Base-by-base conservation (phyloP, 78 protist genomes). In the Isochrysis galbana region DNA sequence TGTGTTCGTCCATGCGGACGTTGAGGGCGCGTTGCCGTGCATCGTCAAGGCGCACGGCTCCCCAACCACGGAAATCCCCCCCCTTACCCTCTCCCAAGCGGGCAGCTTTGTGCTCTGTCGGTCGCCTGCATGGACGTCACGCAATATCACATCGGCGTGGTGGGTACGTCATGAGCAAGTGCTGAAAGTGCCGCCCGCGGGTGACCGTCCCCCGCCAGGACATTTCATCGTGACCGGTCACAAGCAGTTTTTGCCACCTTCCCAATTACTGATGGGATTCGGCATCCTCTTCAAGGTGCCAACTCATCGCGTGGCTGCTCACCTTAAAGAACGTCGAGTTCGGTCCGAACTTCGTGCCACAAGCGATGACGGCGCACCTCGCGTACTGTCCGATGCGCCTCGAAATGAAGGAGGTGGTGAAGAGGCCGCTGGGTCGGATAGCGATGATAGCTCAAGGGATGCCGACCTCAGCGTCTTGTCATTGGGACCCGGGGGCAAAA, bases 141-240 rank as follows among this genome's bases (percentile, higher is more conserved):
- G 98, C 51, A 87, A 96, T 0, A 95, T 95, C 25, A 94, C 96
- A 4, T 14, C 88, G 34, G 99, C 99, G 23, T 99, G 96, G 93
- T 99, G 99, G 99, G 99, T 98, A 7, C 67, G 93, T 38, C 87
- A 91, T 14, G 41, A 93, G 69, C 99, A 94, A 95, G 98, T 98
- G 67, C 91, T 96, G 29, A 97, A 97, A 89, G 96, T 98, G 2
- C 98, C 99, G 1, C 99, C 98, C 41, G 83, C 98, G 11, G 99
- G 99, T 34, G 98, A 97, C 89, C 97, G 88, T 89, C 91, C 98
- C 5, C 41, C 86, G 51, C 94, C 99, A 5, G 99, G 99, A 51
- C 54, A 95, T 34, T 98, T 97, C 87, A 91, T 94, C 96, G 95
- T 97, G 77, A 82, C 96, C 5, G 98, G 98, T 36, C 48, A 96